Conservation (phyloP, 2,329 filamentous ascomycete genomes). For the Talaromyces marneffei region DNA sequence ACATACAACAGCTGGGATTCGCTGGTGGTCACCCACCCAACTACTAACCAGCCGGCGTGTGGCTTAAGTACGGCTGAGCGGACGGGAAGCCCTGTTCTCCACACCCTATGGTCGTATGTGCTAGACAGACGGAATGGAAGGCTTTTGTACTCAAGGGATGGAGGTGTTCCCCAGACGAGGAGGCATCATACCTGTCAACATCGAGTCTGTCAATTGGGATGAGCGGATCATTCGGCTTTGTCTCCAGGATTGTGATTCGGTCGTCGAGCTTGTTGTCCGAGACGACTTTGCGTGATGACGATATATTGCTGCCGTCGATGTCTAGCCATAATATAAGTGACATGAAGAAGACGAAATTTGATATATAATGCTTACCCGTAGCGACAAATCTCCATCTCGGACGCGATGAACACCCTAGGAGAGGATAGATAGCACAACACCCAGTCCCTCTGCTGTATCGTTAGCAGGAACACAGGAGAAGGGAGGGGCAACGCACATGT, state of each 20-base stretch:
- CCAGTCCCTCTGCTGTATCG: constrained; percentile 62
- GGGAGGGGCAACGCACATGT: constrained; percentile 52
- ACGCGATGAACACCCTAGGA: constrained; percentile 67
- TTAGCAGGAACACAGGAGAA: background rate
- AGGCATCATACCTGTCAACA: constrained; percentile 19
- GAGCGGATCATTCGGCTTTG: constrained; percentile 48
- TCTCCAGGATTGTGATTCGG: constrained; percentile 60
- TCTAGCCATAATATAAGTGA: constrained; percentile 42
- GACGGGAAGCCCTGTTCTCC: constrained; percentile 21
- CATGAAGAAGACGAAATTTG: background rate
- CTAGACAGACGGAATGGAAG: background rate
- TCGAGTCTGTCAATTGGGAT: constrained; percentile 53
- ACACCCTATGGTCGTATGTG: constrained; percentile 17
- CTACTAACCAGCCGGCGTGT: constrained; percentile 43
- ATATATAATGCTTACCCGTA: constrained; percentile 44
- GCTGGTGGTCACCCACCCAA: constrained; percentile 46
- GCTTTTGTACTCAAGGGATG: background rate
- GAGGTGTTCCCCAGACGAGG: background rate
- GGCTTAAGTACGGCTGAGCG: constrained; percentile 21
- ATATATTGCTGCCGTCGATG: constrained; percentile 65
- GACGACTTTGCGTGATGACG: constrained; percentile 63
- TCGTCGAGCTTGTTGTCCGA: constrained; percentile 57
- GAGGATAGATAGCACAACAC: constrained; percentile 83
- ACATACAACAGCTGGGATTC: constrained; percentile 44
- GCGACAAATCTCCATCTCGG: constrained; percentile 66